phyloP scores from a whole-genome alignment of 768 basidiomycete species.

The Psilocybe cyanescens region DNA sequence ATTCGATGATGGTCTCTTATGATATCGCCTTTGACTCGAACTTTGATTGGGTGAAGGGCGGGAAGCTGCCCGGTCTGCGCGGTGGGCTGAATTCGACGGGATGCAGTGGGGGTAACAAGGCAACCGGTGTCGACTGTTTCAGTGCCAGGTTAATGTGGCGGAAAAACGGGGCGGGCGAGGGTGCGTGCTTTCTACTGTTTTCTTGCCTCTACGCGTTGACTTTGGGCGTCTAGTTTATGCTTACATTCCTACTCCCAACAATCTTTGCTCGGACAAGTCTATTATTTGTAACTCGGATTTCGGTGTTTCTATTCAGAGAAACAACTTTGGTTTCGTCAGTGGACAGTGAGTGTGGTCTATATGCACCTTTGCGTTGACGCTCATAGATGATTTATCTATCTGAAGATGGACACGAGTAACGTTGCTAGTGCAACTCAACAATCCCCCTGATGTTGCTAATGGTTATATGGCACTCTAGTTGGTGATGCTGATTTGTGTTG shows the following conservation, averaged over 20 bases:
- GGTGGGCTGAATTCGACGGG: constrained; percentile 66
- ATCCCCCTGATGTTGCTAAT: constrained; percentile 69
- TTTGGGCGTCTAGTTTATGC: constrained; percentile 63
- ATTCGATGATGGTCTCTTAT: constrained; percentile 73
- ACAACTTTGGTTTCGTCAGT: constrained; percentile 61
- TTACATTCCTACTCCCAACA: constrained; percentile 70
- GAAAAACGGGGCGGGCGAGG: constrained; percentile 64
- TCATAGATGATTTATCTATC: constrained; percentile 7
- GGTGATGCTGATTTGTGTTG: constrained; percentile 29
- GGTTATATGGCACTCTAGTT: constrained; percentile 75
- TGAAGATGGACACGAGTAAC: constrained; percentile 71
- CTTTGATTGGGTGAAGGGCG: constrained; percentile 76
- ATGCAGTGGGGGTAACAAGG: constrained; percentile 70
- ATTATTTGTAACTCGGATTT: constrained; percentile 76
- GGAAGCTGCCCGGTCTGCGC: constrained; percentile 77
- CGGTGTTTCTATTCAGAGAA: constrained; percentile 76
- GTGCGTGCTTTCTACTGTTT: constrained; percentile 41
- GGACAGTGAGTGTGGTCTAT: constrained; percentile 56
- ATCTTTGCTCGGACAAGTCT: constrained; percentile 55
- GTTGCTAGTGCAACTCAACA: constrained; percentile 80
- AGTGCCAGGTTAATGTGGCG: constrained; percentile 82
- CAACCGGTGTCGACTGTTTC: constrained; percentile 73
- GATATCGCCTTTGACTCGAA: constrained; percentile 70
- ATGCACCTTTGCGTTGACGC: background rate
- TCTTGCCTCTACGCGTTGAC: background rate